These are phyloP conservation scores for Cicer bijugum DNA, from an alignment of 306 rosid species.

Conservation along the genomic window DNA sequence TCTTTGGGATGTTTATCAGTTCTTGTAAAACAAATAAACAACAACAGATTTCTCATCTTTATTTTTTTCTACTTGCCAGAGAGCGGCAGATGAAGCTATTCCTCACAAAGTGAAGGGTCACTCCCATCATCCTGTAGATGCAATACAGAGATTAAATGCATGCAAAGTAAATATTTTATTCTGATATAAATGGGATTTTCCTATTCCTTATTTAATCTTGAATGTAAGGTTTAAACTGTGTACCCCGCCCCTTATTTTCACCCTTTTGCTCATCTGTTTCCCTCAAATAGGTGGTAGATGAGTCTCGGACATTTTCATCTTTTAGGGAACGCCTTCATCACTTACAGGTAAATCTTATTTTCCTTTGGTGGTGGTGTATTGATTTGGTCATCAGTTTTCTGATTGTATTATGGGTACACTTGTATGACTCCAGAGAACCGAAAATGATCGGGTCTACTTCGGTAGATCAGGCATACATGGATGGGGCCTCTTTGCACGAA, in stretches of 20 bases:
- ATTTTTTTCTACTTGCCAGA: slow-evolving; percentile 56
- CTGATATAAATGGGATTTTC: neutral
- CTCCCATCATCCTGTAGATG: slow-evolving; percentile 69
- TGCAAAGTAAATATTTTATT: slow-evolving; percentile 54
- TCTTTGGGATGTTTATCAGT: slow-evolving; percentile 9
- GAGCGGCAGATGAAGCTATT: slow-evolving; percentile 71
- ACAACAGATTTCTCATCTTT: slow-evolving; percentile 5
- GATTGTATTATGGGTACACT: slow-evolving; percentile 39
- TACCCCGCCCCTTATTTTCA: neutral
- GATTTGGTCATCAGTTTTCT: slow-evolving; percentile 41
- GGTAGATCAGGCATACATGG: slow-evolving; percentile 98
- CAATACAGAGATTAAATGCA: slow-evolving; percentile 63
- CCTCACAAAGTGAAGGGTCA: slow-evolving; percentile 72
- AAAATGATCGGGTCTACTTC: slow-evolving; percentile 80
- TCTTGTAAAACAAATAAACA: neutral
- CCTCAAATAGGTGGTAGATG: slow-evolving; percentile 60
- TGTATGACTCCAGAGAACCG: slow-evolving; percentile 69
- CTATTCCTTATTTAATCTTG: slow-evolving; percentile 10
- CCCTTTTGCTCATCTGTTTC: slow-evolving; percentile 14
- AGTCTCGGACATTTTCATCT: slow-evolving; percentile 70
- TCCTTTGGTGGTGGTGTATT: slow-evolving; percentile 14
- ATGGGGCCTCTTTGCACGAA: slow-evolving; percentile 91
- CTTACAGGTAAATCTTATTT: slow-evolving; percentile 67
- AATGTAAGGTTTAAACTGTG: slow-evolving; percentile 20
- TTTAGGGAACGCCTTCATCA: slow-evolving; percentile 76